Evolutionary conservation across 192 early-diverging fungal species (phyloP).

Genomic region (Coemansia sp.): DNA sequence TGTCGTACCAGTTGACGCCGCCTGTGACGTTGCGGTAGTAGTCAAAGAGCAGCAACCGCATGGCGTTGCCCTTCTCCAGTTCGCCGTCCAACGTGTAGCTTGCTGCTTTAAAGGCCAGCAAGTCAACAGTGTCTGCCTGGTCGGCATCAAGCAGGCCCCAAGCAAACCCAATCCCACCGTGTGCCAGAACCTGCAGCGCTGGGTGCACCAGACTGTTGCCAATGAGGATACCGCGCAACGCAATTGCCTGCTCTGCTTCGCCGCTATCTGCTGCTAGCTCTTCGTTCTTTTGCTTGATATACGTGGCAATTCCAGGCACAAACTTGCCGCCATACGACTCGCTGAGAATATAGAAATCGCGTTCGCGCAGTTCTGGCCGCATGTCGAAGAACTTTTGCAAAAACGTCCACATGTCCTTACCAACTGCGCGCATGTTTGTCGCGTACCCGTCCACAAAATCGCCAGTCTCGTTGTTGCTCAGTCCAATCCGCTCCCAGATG

Average conservation of each 20-base stretch:
- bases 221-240: constrained; percentile 58
- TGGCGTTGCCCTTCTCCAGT: constrained; percentile 52
- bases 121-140: constrained; percentile 42
- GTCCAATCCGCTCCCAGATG: constrained; percentile 47
- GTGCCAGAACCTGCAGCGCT: constrained; percentile 45
- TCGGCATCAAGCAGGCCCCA: constrained; percentile 43
- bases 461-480: constrained; percentile 23
- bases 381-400: constrained; percentile 68
- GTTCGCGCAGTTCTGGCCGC: constrained; percentile 61
- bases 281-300: constrained; percentile 62
- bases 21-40: constrained; percentile 67
- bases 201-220: constrained; percentile 56
- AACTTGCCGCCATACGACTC: constrained; percentile 71
- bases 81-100: constrained; percentile 43
- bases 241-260: constrained; percentile 24
- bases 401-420: constrained; percentile 67
- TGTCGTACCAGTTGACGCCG: constrained; percentile 75
- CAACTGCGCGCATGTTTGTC: constrained; percentile 66
- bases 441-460: constrained; percentile 67
- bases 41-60: constrained; percentile 62
- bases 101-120: constrained; percentile 49
- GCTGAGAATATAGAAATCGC: constrained; percentile 68
- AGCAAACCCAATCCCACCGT: constrained; percentile 41
- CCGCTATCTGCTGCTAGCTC: constrained; percentile 4
- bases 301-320: constrained; percentile 66